Evolutionary conservation across 2,329 filamentous ascomycete species (phyloP).

Genomic region (Laburnicola sp.): DNA sequence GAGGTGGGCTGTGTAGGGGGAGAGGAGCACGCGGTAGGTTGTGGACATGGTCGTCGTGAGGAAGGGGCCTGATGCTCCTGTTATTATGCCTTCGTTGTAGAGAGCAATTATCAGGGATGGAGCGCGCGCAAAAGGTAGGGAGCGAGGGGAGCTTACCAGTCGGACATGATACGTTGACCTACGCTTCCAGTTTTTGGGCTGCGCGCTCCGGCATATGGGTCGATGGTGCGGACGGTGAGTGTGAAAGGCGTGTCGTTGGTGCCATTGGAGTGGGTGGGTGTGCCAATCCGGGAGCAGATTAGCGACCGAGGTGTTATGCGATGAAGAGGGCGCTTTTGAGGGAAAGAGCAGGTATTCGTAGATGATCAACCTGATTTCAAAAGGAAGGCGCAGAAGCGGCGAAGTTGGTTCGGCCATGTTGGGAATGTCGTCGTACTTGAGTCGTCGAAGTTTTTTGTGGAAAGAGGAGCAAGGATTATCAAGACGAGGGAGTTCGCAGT

Average conservation of each 20-base stretch:
- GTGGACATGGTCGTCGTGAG: constrained; percentile 53
- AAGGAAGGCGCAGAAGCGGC: constrained; percentile 49
- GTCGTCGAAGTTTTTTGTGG: too few relatives aligned
- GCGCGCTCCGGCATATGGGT: constrained; percentile 41
- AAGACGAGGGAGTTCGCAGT: too few relatives aligned
- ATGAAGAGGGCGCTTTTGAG: constrained; percentile 36
- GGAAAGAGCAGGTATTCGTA: constrained; percentile 51
- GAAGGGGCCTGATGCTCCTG: constrained; percentile 43
- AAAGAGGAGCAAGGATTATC: too few relatives aligned
- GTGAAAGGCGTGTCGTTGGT: constrained; percentile 39
- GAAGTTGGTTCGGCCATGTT: constrained; percentile 21
- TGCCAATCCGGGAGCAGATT: constrained; percentile 47
- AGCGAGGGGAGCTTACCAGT: constrained; percentile 32
- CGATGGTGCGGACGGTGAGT: constrained; percentile 50
- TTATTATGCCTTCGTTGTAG: constrained; percentile 18
- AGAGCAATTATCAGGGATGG: background rate
- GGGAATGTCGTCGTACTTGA: too few relatives aligned
- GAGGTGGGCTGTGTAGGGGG: constrained; percentile 50
- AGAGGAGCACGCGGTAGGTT: constrained; percentile 58
- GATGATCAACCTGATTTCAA: constrained; percentile 53
- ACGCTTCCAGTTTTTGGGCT: constrained; percentile 31
- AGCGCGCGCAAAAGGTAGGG: background rate
- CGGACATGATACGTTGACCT: constrained; percentile 46
- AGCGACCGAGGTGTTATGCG: constrained; percentile 35
- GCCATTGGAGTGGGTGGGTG: constrained; percentile 45